Base-by-base conservation (phyloP, 768 basidiomycete genomes). In the Agrocybe chaxingu region DNA sequence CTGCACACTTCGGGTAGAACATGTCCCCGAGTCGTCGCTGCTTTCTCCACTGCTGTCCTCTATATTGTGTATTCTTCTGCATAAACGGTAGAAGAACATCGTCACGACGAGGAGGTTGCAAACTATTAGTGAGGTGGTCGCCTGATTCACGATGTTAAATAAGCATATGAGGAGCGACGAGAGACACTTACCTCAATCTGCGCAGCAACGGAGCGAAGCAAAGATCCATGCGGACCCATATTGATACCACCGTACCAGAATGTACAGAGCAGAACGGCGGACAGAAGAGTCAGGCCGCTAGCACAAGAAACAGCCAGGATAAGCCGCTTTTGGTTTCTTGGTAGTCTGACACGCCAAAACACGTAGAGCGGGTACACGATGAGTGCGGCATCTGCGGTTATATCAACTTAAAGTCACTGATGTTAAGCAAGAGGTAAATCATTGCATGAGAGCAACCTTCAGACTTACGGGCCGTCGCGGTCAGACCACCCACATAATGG, bases 31-130 rank as follows among this genome's bases (percentile, higher is more conserved):
- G 24, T 24, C 24, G 24, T 24, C 24, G 24, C 24, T 24, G 24
- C 24, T 5, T 24, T 24, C 24, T 24, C 24, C 24, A 5, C 24
- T 24, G 24, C 24, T 24, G 24, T 24, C 24, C 24, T 24, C 24
- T 3, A 24, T 24, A 24, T 24, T 24, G 24, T 24, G 24, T 3
- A 24, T 24, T 24, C 24, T 24, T 24, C 24, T 24, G 24, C 24
- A 24, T 24, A 24, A 5, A 24, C 50, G 5, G 54, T 48, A 48
- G 18, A 41, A 5, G 35, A 39, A 39, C 30, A 30, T 39, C 19
- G 38, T 32, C 8, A 66, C 54, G 8, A 64, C 62, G 40, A 57
- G 42, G 7, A 61, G 43, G 45, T 61, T 66, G 56, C 55, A 66
- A 9, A 63, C 60, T 2, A 61, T 19, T 0, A 66, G 52, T 1